phyloP scores from a whole-genome alignment of 1,139 yeast genomes.

The Debaryomycetaceae sp. region DNA sequence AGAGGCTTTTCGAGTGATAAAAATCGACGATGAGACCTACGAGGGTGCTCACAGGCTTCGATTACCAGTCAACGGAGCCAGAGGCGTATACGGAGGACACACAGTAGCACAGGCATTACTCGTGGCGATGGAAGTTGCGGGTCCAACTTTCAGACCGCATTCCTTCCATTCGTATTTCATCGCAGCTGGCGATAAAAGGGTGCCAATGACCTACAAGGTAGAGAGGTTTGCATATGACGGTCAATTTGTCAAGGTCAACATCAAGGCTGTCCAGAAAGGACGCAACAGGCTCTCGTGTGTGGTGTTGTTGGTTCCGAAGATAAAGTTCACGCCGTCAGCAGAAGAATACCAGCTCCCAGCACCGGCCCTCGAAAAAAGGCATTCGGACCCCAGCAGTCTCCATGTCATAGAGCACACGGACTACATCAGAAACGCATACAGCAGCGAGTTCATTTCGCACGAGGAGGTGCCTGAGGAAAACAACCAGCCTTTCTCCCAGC shows the following conservation, averaged over 20 bases:
- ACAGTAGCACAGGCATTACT: constrained; percentile 68
- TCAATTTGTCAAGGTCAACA: constrained; percentile 22
- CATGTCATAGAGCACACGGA: constrained; percentile 36
- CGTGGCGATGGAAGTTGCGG: constrained; percentile 53
- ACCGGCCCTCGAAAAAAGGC: constrained; percentile 12
- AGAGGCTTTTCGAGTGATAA: constrained; percentile 35
- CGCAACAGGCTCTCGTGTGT: constrained; percentile 27
- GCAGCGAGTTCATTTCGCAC: constrained; percentile 35
- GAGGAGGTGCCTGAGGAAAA: constrained; percentile 36
- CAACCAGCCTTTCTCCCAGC: constrained; percentile 26
- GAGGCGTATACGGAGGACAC: constrained; percentile 81
- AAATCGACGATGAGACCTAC: constrained; percentile 27
- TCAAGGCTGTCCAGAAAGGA: constrained; percentile 31
- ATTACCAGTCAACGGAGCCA: constrained; percentile 47
- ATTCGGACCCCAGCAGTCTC: constrained; percentile 28
- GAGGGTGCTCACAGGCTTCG: constrained; percentile 38
- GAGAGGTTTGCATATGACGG: constrained; percentile 41
- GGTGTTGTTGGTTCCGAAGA: constrained; percentile 23
- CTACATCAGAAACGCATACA: constrained; percentile 37
- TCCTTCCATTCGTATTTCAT: constrained; percentile 43
- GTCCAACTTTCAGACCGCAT: constrained; percentile 28
- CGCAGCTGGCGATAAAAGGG: constrained; percentile 44
- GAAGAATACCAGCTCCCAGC: constrained; percentile 3
- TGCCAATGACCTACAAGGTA: constrained; percentile 60
- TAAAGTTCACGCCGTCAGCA: constrained; percentile 6